Base-by-base conservation (phyloP, 129 eudicot genomes). In the Logfia minima region DNA sequence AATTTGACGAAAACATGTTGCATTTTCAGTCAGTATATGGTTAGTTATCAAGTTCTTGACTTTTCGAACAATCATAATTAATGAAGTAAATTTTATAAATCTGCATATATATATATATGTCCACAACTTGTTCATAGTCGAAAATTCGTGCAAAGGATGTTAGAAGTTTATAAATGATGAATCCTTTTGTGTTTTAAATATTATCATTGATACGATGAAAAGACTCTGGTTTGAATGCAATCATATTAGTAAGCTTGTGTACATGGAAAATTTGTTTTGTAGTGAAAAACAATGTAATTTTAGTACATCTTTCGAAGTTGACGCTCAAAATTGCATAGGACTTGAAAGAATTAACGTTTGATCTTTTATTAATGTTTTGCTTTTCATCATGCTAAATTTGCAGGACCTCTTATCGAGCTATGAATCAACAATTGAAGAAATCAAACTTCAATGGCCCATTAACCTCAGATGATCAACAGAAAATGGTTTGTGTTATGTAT, bases 401-500 rank as follows among this genome's bases (percentile, higher is more conserved):
- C 77, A 83, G 77, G 70, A 64, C 4, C 9, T 56, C 7, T 29
- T 28, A 29, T 32, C 8, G 23, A 83, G 74, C 66, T 28, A 84
- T 84, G 84, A 70, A 75, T 84, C 80, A 56, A 21, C 78, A 75
- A 18, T 35, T 21, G 52, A 84, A 79, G 59, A 75, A 64, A 39
- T 63, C 80, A 39, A 83, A 51, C 73, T 74, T 84, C 10, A 75
- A 74, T 74, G 78, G 71, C n/a, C 67, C 84, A 5, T 51, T 74
- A 10, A 28, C 84, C 32, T 31, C 72, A n/a, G 81, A 83, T 48
- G 83, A 83, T 65, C 81, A 83, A 69, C 83, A 75, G 39, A 83
- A 79, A 79, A 53, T 28, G 86, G 86, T 83, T 69, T 29, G 74
- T 61, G 51, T 43, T 14, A 62, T 29, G 5, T 8, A 22, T 48